Percentiles rank a stretch among this genome's conserved stretches.
Conservation (phyloP, 1,284 basidiomycete species). For the Ustilago xerochloae region DNA sequence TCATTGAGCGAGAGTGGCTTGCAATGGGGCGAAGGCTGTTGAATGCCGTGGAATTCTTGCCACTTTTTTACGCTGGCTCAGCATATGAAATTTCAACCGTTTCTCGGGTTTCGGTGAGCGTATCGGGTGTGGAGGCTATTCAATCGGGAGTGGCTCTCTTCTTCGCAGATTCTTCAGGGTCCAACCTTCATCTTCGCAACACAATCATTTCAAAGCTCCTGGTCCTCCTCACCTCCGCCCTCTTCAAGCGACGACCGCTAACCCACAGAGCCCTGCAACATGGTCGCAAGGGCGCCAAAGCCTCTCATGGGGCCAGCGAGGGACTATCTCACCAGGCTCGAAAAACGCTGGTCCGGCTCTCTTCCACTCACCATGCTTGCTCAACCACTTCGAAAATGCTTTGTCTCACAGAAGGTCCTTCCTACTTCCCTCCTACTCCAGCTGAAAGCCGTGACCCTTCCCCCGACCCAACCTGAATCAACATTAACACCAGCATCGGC, state of each 20-base stretch:
- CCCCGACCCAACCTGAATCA: neutral
- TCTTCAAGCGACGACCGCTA: no score
- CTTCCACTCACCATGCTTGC: constrained; percentile 30
- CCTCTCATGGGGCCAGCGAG: constrained; percentile 1
- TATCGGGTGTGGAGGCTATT: constrained; percentile 36
- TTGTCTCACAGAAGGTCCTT: constrained; percentile 24
- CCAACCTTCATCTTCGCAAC: constrained; percentile 8
- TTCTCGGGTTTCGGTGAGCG: constrained; percentile 3
- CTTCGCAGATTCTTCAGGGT: constrained; percentile 33
- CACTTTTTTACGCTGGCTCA: no score
- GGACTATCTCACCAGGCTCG: constrained; percentile 3
- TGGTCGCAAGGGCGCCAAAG: neutral
- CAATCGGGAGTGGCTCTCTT: constrained; percentile 9
- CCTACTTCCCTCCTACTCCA: constrained; percentile 30
- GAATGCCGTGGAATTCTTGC: constrained; percentile 28
- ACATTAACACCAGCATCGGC: neutral
- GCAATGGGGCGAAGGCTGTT: constrained; percentile 12
- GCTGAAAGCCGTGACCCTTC: constrained; percentile 26
- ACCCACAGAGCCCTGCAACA: neutral
- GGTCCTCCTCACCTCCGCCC: neutral
- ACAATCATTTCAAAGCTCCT: neutral
- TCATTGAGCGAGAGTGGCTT: neutral
- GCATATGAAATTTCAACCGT: neutral
- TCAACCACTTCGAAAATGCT: constrained; percentile 28
- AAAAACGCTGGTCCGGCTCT: constrained; percentile 25